These are phyloP conservation scores for Sugiyamaella lignohabitans DNA, from an alignment of 805 yeast genomes.

Conservation along the genomic window DNA sequence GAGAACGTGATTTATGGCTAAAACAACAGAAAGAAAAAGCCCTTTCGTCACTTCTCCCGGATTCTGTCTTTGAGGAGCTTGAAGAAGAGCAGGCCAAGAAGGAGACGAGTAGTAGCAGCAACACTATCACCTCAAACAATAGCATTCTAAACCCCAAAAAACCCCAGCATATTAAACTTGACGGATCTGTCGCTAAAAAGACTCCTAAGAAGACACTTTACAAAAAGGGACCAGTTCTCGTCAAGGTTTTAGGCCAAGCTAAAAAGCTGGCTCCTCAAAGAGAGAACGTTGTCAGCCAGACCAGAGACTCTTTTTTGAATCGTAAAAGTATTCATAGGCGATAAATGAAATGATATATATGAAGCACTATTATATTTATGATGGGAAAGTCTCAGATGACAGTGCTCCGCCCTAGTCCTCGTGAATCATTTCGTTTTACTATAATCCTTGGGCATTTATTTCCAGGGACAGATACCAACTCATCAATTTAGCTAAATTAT, in stretches of 20 bases:
- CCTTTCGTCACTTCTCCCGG: constrained; percentile 8
- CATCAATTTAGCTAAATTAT: too few relatives aligned
- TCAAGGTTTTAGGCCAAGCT: constrained; percentile 18
- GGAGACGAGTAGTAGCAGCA: constrained; percentile 12
- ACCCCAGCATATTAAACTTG: constrained; percentile 7
- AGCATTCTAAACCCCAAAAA: not conserved
- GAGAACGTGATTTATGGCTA: constrained; percentile 23
- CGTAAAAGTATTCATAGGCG: constrained; percentile 20
- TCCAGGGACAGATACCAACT: too few relatives aligned
- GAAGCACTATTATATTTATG: too few relatives aligned
- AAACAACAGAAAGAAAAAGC: constrained; percentile 20
- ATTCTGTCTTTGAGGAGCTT: constrained; percentile 10
- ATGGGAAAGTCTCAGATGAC: too few relatives aligned
- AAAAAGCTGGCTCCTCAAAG: constrained; percentile 27
- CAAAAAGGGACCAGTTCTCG: constrained; percentile 26
- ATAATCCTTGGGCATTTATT: too few relatives aligned
- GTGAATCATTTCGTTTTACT: too few relatives aligned
- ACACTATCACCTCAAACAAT: constrained; percentile 13
- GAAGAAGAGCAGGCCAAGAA: constrained; percentile 7
- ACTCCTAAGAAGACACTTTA: constrained; percentile 7
- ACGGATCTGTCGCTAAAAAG: constrained; percentile 3
- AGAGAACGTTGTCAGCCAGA: constrained; percentile 10
- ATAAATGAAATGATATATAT: too few relatives aligned
- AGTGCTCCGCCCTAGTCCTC: too few relatives aligned
- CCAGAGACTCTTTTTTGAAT: constrained; percentile 25